Evolutionary conservation across 352 stramenopile species (phyloP), one percentile per base, ranked within the genome.

Genomic region (Globisporangium apiculatum): DNA sequence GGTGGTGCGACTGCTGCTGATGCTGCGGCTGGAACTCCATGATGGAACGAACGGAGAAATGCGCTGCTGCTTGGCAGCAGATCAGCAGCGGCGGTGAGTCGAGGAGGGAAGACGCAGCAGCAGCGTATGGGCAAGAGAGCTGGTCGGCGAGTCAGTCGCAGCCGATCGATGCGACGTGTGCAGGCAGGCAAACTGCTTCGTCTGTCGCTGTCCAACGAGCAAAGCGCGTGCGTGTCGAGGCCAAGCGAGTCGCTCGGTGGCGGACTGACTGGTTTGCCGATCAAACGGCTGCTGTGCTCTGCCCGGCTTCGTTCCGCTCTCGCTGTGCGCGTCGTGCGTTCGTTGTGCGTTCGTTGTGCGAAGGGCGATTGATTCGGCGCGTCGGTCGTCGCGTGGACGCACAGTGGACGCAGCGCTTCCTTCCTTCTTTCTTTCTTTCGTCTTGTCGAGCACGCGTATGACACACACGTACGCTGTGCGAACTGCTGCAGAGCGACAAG

Each of bases 1-100:
- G n/a, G 51, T 50, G 48, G 49, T 60, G 11, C 18, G 51, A 9
- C n/a, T 55, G 12, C 7, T 42, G 11, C 18, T 54, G 24, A 8
- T 37, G n/a, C 11, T 50, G 57, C 38, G 53, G 6, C 5, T 49
- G n/a, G 42, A 47, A 15, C 42, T 47, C 42, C 42, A 47, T 47
- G 3, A 5, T 47, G 42, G 8, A 45, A 31, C 24, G 24, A 31
- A 31, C 40, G 40, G 40, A 43, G 40, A 12, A 43, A 43, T 12
- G 40, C 11, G 40, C 7, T 43, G 40, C 40, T 43, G 40, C 7
- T 43, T 8, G 40, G 11, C 7, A 43, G 40, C 40, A 43, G 7
- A 12, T 43, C 40, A 8, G 11, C 11, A 43, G 7, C 11, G 14
- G 45, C 17, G 45, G 45, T n/a, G 15, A n/a, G 7, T 35, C 17